Evolutionary conservation across 805 yeast species (phyloP), one percentile per base, ranked within the genome.

Genomic region (Pichia cephalocereana): DNA sequence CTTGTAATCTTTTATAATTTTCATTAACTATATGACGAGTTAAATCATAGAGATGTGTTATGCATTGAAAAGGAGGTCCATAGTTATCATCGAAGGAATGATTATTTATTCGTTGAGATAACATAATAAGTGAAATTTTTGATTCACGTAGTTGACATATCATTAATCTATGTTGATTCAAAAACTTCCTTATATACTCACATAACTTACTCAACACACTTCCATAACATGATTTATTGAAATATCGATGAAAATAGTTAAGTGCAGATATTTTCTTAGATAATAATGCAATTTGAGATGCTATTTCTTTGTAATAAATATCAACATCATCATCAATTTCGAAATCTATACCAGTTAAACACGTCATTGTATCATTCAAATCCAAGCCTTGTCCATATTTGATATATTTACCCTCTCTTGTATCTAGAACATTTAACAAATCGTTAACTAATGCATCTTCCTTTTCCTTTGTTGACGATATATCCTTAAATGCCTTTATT

Each of bases 341-440:
- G 63, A 75, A 89, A 50, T 83, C 91, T 1, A 96, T 95, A 0
- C 95, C 95, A 14, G 61, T 62, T 4, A 83, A 64, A 41, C 75
- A 62, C 34, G 73, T 69, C 14, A 65, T 68, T 10, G 57, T 45
- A 34, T 65, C 60, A 0, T 52, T 49, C 0, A 81, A 80, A 56
- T 79, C 77, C 58, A 77, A 86, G 19, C 72, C 69, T 40, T 79
- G 83, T 32, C 82, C 74, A 59, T 75, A 87, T 41, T 89, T 69
- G 36, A 91, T 77, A 58, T 84, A 87, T 19, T 72, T 70, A 0
- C 97, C 97, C 62, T 89, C 96, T 28, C 74, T 64, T 0, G 95
- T 95, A 32, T 80, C 55, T 14, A 93, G 61, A 1, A 86, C 82
- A 55, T 74, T 75, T 19, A 88, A 57, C 10, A 89, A 60, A 61